phyloP scores from a whole-genome alignment of 306 rosid genomes.

The Acacia crassicarpa region DNA sequence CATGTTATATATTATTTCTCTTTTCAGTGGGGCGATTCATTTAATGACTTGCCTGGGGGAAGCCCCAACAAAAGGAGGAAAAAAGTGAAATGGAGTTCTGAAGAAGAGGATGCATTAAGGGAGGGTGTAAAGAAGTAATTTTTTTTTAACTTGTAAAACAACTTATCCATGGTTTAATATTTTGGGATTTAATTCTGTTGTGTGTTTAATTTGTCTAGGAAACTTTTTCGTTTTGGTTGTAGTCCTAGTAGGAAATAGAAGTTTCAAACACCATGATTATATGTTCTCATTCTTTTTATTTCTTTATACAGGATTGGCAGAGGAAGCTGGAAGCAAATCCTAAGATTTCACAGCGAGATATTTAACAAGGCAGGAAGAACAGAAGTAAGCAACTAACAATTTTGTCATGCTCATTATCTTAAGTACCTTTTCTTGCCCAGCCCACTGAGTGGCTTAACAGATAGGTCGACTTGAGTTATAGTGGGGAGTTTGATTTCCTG shows the following conservation, averaged over 20 bases:
- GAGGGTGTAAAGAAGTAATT: slow-evolving; percentile 65
- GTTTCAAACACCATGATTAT: slow-evolving; percentile 16
- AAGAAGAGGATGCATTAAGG: slow-evolving; percentile 78
- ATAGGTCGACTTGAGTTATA: background rate
- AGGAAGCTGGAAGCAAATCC: slow-evolving; percentile 73
- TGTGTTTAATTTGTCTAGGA: slow-evolving; percentile 8
- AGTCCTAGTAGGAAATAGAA: background rate
- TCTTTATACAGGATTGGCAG: slow-evolving; percentile 64
- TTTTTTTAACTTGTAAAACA: slow-evolving; percentile 24
- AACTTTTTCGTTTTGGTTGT: background rate
- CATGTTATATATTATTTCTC: slow-evolving; percentile 13
- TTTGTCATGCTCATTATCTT: background rate
- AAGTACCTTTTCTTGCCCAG: background rate
- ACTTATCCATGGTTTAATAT: background rate
- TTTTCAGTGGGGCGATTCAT: slow-evolving; percentile 80
- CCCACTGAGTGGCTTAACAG: background rate
- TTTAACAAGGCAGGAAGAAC: slow-evolving; percentile 57
- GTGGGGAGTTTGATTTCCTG: background rate
- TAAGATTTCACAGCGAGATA: slow-evolving; percentile 43
- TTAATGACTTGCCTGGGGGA: slow-evolving; percentile 39
- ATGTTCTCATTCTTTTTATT: slow-evolving; percentile 27
- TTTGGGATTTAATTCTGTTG: background rate
- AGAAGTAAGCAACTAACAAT: slow-evolving; percentile 44
- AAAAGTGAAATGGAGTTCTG: slow-evolving; percentile 57
- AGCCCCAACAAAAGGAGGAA: slow-evolving; percentile 47